Evolutionary conservation across 192 early-diverging fungal species (phyloP).

Genomic region (Dissophora globulifera): DNA sequence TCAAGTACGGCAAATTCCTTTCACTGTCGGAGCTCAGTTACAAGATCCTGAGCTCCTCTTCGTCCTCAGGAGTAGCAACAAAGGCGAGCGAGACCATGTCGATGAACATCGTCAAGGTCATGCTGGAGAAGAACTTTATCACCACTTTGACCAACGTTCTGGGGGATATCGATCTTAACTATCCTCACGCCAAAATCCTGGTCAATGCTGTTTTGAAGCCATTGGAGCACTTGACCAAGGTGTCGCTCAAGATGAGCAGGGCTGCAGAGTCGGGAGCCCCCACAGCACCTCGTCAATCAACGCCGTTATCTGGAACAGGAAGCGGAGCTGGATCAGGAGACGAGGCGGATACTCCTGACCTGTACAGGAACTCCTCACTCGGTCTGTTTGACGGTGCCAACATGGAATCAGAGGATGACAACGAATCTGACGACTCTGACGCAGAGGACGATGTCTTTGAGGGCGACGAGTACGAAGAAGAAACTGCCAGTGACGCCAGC

Average conservation of each 20-base stretch:
- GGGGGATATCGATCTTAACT: constrained; percentile 90
- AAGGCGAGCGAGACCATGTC: constrained; percentile 65
- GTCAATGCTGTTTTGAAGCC: constrained; percentile 86
- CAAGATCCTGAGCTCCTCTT: constrained; percentile 69
- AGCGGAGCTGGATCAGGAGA: constrained; percentile 59
- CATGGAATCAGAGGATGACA: constrained; percentile 76
- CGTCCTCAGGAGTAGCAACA: constrained; percentile 20
- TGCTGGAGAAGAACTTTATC: constrained; percentile 92
- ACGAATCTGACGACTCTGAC: constrained; percentile 57
- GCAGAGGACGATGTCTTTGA: constrained; percentile 77
- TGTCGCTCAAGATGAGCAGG: constrained; percentile 87
- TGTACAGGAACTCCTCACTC: constrained; percentile 85
- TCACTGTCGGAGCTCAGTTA: constrained; percentile 75
- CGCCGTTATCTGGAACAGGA: constrained; percentile 47
- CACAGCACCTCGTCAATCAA: constrained; percentile 49
- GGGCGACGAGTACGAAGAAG: constrained; percentile 77
- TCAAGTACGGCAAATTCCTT: constrained; percentile 75
- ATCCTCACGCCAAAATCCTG: constrained; percentile 82
- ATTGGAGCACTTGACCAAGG: constrained; percentile 87
- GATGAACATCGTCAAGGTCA: constrained; percentile 73
- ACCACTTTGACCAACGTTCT: constrained; percentile 80
- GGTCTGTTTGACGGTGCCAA: constrained; percentile 82
- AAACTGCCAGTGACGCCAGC: constrained; percentile 69
- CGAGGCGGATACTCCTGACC: constrained; percentile 84
- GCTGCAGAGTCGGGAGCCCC: constrained; percentile 64